These are phyloP conservation scores for Myrmaecium sp. DNA, from an alignment of 2,329 filamentous ascomycete genomes.

Conservation along the genomic window DNA sequence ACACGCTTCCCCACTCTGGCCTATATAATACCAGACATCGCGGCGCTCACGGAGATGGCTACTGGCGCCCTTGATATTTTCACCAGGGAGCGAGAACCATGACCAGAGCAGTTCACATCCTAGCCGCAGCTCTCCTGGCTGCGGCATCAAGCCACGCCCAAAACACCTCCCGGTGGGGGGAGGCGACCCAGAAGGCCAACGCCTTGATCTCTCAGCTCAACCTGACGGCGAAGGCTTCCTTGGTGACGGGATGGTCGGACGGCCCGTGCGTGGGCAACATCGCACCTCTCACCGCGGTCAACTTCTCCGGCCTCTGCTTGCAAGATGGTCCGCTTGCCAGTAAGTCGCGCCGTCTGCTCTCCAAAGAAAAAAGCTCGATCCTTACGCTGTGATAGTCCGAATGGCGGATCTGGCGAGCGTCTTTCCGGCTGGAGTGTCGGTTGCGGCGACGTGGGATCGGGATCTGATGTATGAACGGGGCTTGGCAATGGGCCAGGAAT, in stretches of 20 bases:
- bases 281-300: conserved; percentile 18
- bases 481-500: conserved; percentile 15
- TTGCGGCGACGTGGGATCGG: conserved; percentile 24
- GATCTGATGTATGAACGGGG: conserved; percentile 17
- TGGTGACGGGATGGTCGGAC: conserved; percentile 10
- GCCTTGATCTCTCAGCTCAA: conserved; percentile 19
- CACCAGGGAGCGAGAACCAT: too few species aligned
- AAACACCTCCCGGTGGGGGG: too few species aligned
- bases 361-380: too few species aligned
- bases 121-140: too few species aligned
- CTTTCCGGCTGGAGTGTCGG: conserved; percentile 20
- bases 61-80: too few species aligned
- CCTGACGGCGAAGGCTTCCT: conserved; percentile 20
- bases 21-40: too few species aligned
- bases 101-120: too few species aligned
- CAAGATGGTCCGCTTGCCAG: conserved; percentile 21
- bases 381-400: neutral
- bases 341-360: conserved; percentile 13
- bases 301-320: conserved; percentile 24
- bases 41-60: too few species aligned
- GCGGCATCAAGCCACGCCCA: too few species aligned
- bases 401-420: conserved; percentile 13
- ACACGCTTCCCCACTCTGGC: too few species aligned
- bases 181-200: conserved; percentile 18
- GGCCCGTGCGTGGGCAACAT: conserved; percentile 17